phyloP scores from a whole-genome alignment of 2,329 filamentous ascomycete species.

The Exophiala dermatitidis region DNA sequence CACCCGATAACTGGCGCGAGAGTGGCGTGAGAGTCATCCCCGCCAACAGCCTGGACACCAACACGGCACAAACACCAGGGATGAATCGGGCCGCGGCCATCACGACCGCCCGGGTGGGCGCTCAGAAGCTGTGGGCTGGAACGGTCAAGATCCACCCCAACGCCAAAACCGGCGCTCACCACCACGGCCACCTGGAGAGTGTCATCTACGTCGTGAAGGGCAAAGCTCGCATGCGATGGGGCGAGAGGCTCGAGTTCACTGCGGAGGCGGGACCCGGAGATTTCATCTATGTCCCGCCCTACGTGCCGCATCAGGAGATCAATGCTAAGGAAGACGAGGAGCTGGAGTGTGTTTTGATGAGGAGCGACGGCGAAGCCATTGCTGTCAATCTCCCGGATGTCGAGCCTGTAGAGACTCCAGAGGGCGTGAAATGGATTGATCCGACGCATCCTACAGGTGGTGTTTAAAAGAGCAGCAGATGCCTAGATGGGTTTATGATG shows the following conservation, averaged over 20 bases:
- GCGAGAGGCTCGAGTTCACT: conserved; percentile 39
- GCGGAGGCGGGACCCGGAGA: conserved; percentile 42
- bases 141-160: conserved; percentile 41
- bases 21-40: conserved; percentile 40
- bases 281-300: conserved; percentile 43
- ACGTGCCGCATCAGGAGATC: conserved; percentile 43
- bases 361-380: conserved; percentile 40
- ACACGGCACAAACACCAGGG: conserved; percentile 40
- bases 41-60: conserved; percentile 35
- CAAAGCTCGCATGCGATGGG: conserved; percentile 42
- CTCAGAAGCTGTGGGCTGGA: conserved; percentile 42
- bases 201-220: conserved; percentile 43
- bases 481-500: not conserved
- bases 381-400: conserved; percentile 40
- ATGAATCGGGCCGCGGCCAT: conserved; percentile 42
- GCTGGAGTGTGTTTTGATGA: conserved; percentile 39
- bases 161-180: conserved; percentile 41
- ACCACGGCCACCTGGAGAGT: conserved; percentile 41
- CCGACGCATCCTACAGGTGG: conserved; percentile 37
- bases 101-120: conserved; percentile 39
- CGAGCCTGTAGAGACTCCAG: conserved; percentile 39
- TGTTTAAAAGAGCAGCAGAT: conserved; percentile 3
- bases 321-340: conserved; percentile 39
- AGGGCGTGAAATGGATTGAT: conserved; percentile 41
- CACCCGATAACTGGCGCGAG: conserved; percentile 33